Evolutionary conservation across 2,329 filamentous ascomycete genomes (phyloP).

Genomic region (Polytolypa hystricis): DNA sequence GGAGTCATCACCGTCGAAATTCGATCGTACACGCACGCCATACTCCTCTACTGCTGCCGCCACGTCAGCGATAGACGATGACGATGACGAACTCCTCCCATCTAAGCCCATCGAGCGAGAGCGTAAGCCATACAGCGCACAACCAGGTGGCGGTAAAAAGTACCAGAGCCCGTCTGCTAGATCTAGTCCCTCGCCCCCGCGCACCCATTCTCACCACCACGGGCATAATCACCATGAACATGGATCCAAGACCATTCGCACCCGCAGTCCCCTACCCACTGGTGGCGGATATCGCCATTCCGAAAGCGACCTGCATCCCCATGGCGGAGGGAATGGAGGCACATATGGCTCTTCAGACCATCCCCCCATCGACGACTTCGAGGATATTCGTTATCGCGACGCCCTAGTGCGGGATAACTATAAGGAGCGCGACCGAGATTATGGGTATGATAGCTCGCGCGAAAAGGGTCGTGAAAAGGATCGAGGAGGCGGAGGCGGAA

Average conservation of each 20-base stretch:
- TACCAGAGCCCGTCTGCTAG: constrained; percentile 33
- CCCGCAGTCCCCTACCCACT: not conserved
- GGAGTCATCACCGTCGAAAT: too few species aligned
- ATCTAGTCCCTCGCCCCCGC: not conserved
- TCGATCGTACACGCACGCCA: not conserved
- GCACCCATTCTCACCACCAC: not conserved
- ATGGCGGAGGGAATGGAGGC: not conserved
- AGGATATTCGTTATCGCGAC: not conserved
- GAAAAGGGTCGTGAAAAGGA: constrained; percentile 21
- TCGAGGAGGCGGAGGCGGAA: too few species aligned
- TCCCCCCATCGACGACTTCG: not conserved
- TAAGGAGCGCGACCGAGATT: not conserved
- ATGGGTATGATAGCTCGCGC: constrained; percentile 6
- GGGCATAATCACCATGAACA: not conserved
- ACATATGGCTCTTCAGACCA: not conserved
- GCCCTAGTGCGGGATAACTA: not conserved
- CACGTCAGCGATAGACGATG: constrained; percentile 21
- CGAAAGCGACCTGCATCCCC: not conserved
- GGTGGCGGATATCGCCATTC: not conserved
- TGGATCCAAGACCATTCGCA: not conserved
- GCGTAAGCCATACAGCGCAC: constrained; percentile 51
- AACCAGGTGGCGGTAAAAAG: constrained; percentile 48
- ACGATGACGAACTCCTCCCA: constrained; percentile 28
- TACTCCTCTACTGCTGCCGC: not conserved
- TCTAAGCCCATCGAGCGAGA: constrained; percentile 51